These are phyloP conservation scores for Amoeboaphelidium protococcarum DNA, from an alignment of 371 early-diverging fungal genomes.

Conservation along the genomic window DNA sequence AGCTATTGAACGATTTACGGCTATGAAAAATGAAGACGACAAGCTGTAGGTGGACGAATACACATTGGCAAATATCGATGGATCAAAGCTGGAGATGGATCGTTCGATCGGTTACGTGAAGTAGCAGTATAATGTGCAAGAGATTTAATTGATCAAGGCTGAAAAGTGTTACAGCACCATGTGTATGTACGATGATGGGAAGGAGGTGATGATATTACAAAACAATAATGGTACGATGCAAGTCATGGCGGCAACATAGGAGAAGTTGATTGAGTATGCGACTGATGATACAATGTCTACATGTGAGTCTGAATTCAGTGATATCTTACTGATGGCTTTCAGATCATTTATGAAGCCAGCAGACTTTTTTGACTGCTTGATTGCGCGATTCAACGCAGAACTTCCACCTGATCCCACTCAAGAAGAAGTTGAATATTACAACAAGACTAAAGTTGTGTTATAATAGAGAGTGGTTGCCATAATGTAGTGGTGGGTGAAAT, in stretches of 20 bases:
- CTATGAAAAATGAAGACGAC: too few relatives aligned
- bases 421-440: constrained; percentile 18
- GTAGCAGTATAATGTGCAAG: too few relatives aligned
- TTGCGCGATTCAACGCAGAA: constrained; percentile 17
- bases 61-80: too few relatives aligned
- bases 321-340: constrained; percentile 19
- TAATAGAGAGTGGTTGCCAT: constrained; percentile 11
- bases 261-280: background rate
- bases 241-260: background rate
- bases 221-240: background rate
- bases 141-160: too few relatives aligned
- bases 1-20: too few relatives aligned
- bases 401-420: constrained; percentile 12
- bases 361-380: constrained; percentile 16
- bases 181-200: background rate
- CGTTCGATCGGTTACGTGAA: too few relatives aligned
- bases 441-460: constrained; percentile 13
- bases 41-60: too few relatives aligned
- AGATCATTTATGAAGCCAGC: constrained; percentile 19
- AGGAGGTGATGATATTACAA: background rate
- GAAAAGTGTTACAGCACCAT: too few relatives aligned
- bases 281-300: background rate
- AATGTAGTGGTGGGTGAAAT: constrained; percentile 16
- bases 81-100: too few relatives aligned
- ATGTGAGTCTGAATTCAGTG: constrained; percentile 13